Base-by-base conservation (phyloP, 2,329 filamentous ascomycete genomes). In the Penicillium decumbens region DNA sequence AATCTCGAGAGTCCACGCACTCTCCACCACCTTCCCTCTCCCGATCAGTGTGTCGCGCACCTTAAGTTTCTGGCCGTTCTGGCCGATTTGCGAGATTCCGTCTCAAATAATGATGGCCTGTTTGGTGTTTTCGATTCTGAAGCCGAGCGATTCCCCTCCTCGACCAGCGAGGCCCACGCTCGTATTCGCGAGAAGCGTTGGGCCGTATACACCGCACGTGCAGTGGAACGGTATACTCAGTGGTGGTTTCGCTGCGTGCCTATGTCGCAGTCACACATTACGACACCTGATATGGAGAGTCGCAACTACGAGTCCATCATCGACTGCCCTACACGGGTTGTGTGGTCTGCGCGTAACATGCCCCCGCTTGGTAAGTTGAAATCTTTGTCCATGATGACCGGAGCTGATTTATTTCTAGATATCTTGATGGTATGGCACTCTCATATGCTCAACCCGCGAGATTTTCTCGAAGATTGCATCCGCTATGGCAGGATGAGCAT, bases 21-120 rank as follows among this genome's bases (percentile, higher is more conserved):
- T 5, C 44, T 10, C 55, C 52, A 2, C 41, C 42, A 13, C n/a
- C 60, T 58, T 1, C 55, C 70, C 45, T 65, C 73, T 1, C 66
- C 66, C 4, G 77, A 84, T 51, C 77, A 82, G 37, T 88, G 85
- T 55, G 78, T 88, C 20, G 84, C 81, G 0, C 88, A 93, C 65
- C 76, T 92, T 25, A 89, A 88, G 65, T 74, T 92, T 0, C 75
- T 92, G 1, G 80, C 82, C 45, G 80, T 83, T 8, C 77, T 92
- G 49, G 80, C 87, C 56, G 76, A 76, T 29, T 70, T 92, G 46
- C 85, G 84, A 54, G 82, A 88, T 50, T 77, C 81, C 15, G 69
- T 90, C 15, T 84, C 83, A 5, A 83, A 80, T 47, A 79, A 72
- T 0, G 82, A 89, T 58, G 83, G 83, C 0, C 71, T 90, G 1